Evolutionary conservation across 495 filamentous ascomycete genomes (phyloP).

Genomic region (Penicillium chermesinum): DNA sequence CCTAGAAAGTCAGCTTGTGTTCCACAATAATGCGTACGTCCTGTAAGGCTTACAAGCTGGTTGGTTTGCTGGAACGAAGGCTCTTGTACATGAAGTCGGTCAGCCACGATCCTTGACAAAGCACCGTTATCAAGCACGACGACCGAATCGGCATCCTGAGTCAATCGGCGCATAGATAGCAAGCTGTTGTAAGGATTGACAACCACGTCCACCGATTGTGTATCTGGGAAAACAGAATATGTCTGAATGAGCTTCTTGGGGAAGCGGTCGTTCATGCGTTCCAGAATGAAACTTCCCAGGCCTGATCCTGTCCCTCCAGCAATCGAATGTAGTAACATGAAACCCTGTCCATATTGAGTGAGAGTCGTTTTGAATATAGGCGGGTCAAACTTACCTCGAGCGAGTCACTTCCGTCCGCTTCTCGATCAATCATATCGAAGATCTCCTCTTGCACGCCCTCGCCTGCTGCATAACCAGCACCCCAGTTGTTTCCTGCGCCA

Average conservation of each 20-base stretch:
- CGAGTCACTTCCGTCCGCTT: slow-evolving; percentile 96
- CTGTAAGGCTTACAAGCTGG: slow-evolving; percentile 59
- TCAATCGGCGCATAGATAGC: slow-evolving; percentile 82
- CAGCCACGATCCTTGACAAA: slow-evolving; percentile 86
- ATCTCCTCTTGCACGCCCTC: slow-evolving; percentile 93
- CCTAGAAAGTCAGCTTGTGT: slow-evolving; percentile 27
- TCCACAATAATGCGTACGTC: neutral
- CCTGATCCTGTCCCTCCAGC: slow-evolving; percentile 95
- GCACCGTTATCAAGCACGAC: slow-evolving; percentile 97
- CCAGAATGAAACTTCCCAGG: slow-evolving; percentile 89
- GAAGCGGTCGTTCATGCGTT: slow-evolving; percentile 93
- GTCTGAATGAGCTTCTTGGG: slow-evolving; percentile 99
- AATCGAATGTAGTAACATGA: slow-evolving; percentile 98
- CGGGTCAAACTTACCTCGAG: slow-evolving; percentile 58
- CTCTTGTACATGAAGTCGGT: slow-evolving; percentile 86
- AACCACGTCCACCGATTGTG: slow-evolving; percentile 81
- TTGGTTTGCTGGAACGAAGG: slow-evolving; percentile 97
- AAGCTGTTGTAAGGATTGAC: slow-evolving; percentile 98
- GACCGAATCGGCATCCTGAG: slow-evolving; percentile 95
- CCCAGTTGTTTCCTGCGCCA: slow-evolving; percentile 98
- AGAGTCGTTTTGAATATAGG: too few relatives aligned
- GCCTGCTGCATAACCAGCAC: slow-evolving; percentile 87
- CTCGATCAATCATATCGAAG: slow-evolving; percentile 98
- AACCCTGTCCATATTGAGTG: slow-evolving; percentile 57
- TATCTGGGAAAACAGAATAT: slow-evolving; percentile 96